These are phyloP conservation scores for Apiotrichum siamense DNA, from an alignment of 1,284 basidiomycete genomes.

Conservation along the genomic window DNA sequence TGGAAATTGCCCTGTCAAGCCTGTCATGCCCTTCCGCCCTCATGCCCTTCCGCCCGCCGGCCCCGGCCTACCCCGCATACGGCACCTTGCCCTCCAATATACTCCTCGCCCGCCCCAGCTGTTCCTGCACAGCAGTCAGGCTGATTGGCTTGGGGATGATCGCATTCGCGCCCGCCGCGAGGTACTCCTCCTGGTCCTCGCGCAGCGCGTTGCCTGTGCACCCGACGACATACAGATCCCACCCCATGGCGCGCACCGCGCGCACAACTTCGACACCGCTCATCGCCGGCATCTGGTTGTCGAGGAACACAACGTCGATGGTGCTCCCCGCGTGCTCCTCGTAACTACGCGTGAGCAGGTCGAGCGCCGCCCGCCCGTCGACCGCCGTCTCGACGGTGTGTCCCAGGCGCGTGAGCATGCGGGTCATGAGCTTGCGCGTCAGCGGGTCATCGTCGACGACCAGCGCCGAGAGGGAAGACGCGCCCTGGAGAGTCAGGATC, in stretches of 20 bases:
- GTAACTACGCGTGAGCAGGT: conserved; percentile 54
- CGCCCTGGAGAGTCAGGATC: background rate
- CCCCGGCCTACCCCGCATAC: too few species aligned
- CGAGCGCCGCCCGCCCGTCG: conserved; percentile 74
- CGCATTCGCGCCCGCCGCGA: conserved; percentile 64
- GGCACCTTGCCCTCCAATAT: too few species aligned
- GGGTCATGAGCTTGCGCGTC: conserved; percentile 73
- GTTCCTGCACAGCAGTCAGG: conserved; percentile 29
- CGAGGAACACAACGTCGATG: conserved; percentile 71
- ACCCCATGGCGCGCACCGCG: conserved; percentile 60
- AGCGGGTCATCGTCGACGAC: conserved; percentile 53
- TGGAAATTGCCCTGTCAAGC: too few species aligned
- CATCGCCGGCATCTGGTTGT: conserved; percentile 64
- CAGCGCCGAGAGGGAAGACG: conserved; percentile 16
- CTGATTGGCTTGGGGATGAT: conserved; percentile 41
- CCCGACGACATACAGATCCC: conserved; percentile 69
- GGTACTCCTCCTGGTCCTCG: conserved; percentile 62
- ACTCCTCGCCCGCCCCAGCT: too few species aligned
- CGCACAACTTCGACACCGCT: conserved; percentile 68
- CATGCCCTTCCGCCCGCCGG: too few species aligned
- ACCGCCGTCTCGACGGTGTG: conserved; percentile 73
- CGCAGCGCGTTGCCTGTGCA: conserved; percentile 60
- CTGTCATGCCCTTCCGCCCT: too few species aligned
- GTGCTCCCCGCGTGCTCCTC: conserved; percentile 28
- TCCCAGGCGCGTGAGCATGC: conserved; percentile 70